Conservation (phyloP, 2,329 filamentous ascomycete genomes). For the Monilinia aucupariae region DNA sequence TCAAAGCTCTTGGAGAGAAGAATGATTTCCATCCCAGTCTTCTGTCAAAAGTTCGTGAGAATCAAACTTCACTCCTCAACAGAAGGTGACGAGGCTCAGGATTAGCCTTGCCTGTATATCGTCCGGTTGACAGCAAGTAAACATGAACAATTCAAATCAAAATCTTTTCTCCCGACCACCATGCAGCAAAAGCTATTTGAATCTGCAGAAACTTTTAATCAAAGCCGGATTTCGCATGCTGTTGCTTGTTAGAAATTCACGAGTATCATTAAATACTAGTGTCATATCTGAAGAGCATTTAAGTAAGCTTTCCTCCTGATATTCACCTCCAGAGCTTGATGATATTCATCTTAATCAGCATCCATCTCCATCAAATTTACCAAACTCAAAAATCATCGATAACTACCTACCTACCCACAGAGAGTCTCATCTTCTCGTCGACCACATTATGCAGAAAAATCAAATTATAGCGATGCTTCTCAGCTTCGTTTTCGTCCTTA, state of each 20-base stretch:
- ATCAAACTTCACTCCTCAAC: conserved; percentile 4
- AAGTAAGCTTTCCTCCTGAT: neutral
- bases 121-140: neutral
- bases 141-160: neutral
- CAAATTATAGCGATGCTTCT: conserved; percentile 5
- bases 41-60: neutral
- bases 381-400: neutral
- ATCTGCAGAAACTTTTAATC: neutral
- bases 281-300: neutral
- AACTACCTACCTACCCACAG: neutral
- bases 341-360: neutral
- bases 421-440: neutral
- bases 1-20: conserved; percentile 10
- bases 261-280: neutral
- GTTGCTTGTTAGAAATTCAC: neutral
- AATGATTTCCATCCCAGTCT: conserved; percentile 13
- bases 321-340: neutral
- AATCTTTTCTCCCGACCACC: neutral
- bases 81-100: neutral
- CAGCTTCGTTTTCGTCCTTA: conserved; percentile 8
- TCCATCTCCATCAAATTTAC: neutral
- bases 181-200: neutral
- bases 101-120: neutral
- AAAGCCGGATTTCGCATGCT: neutral
- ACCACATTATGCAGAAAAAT: conserved; percentile 9